Base-by-base conservation (phyloP, 768 basidiomycete genomes). In the Chalciporus piperatus region DNA sequence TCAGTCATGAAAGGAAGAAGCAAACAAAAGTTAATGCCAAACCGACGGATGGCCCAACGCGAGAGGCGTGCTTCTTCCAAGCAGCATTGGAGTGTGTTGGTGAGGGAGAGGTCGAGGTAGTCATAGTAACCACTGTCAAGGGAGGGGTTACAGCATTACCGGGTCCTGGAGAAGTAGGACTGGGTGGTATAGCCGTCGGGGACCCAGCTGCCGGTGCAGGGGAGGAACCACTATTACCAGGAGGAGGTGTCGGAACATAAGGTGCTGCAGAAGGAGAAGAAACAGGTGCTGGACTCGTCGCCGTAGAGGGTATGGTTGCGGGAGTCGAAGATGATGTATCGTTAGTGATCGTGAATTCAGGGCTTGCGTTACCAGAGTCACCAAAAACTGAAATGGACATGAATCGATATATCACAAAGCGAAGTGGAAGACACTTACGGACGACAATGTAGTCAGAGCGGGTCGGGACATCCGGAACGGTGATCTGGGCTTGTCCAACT, bases 301-400 rank as follows among this genome's bases (percentile, higher is more conserved):
- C 28, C 9, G 54, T 6, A 41, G 60, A 38, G 19, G 48, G 30
- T 6, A 64, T 39, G 9, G 56, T 12, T 42, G 19, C 28, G 23
- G 61, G 37, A 17, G 59, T 42, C 8, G 65, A 70, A 39, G 76
- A 77, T 50, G 78, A 72, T 23, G 69, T 65, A 58, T 91, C 91
- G 33, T 96, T 79, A 57, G 79, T 67, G 38, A 74, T 74, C 50
- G 72, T 72, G 35, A 74, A 75, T 43, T 66, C 20, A 14, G 70
- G 73, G 44, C 72, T 73, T 8, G 72, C 66, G 35, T 74, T 74
- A 37, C 72, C 72, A 39, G 74, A 76, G 51, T 74, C 74, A 8
- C 72, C 72, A 6, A 74, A 68, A 41, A 74, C 71, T 72, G 41
- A 9, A 4, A 25, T 32, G 16, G 44, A 14, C 16, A 40, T 4